Conservation (phyloP, 2,329 filamentous ascomycete species). For the Fusarium sacchari region DNA sequence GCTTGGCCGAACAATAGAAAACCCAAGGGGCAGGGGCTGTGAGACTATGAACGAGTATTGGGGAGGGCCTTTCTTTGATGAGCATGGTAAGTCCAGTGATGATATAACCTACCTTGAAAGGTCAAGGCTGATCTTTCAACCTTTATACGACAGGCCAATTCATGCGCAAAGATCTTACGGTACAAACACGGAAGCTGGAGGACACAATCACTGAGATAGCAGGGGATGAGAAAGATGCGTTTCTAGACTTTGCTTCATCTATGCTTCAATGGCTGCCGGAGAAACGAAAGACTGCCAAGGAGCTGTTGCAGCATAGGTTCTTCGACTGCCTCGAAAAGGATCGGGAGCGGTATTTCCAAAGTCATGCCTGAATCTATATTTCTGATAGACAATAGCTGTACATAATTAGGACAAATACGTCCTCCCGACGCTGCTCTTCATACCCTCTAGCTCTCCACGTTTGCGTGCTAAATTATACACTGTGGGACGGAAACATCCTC, state of each 20-base stretch:
- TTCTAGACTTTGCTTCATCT: conserved; percentile 34
- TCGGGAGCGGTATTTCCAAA: not conserved
- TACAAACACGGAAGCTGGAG: not conserved
- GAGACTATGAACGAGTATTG: conserved; percentile 38
- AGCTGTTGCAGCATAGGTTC: conserved; percentile 37
- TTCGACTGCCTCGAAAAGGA: conserved; percentile 16
- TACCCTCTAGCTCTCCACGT: accelerated
- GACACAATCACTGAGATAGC: conserved; percentile 31
- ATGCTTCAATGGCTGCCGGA: conserved; percentile 44
- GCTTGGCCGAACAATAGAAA: conserved; percentile 1
- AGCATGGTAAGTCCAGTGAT: not conserved
- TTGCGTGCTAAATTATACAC: not conserved
- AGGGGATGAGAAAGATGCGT: conserved; percentile 35
- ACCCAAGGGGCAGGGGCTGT: not conserved
- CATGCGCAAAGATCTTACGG: not conserved
- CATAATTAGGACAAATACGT: not conserved
- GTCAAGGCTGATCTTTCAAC: not conserved
- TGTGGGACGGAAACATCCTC: not conserved
- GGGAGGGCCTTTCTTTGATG: conserved; percentile 33
- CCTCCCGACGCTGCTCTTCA: not conserved
- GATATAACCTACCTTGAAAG: not conserved
- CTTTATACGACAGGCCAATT: not conserved
- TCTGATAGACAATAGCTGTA: not conserved
- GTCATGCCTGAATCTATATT: not conserved
- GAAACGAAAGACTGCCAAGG: conserved; percentile 38